Percentiles rank a stretch among this genome's conserved stretches.
Conservation (phyloP, 768 basidiomycete genomes). For the Agrocybe pediades region DNA sequence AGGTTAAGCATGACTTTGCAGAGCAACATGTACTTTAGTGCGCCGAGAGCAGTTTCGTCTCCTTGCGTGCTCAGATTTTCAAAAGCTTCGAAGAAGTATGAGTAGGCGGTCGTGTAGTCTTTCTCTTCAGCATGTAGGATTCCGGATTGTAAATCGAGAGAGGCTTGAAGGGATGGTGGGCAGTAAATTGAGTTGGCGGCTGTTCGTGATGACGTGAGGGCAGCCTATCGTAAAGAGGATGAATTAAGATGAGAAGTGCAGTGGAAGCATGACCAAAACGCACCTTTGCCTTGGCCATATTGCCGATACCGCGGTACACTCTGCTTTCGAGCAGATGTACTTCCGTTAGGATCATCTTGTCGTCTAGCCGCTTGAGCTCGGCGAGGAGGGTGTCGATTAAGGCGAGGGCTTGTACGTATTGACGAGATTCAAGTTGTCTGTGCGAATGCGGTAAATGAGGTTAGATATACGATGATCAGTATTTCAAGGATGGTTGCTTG, state of each 20-base stretch:
- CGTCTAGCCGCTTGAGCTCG: slow-evolving; percentile 91
- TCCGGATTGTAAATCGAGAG: slow-evolving; percentile 59
- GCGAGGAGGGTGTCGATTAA: slow-evolving; percentile 87
- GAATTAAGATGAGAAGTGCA: background rate
- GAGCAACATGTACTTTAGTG: slow-evolving; percentile 96
- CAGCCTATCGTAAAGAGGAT: slow-evolving; percentile 50
- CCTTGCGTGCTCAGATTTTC: slow-evolving; percentile 84
- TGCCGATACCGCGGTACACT: slow-evolving; percentile 87
- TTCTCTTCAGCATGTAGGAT: slow-evolving; percentile 96
- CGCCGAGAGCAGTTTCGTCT: slow-evolving; percentile 69
- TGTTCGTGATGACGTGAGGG: slow-evolving; percentile 87
- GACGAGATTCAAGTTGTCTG: slow-evolving; percentile 74
- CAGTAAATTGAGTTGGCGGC: slow-evolving; percentile 97
- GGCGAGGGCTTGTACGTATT: slow-evolving; percentile 76
- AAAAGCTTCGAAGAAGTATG: slow-evolving; percentile 97
- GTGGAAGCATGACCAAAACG: slow-evolving; percentile 13
- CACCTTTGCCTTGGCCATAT: slow-evolving; percentile 89
- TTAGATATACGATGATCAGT: no score
- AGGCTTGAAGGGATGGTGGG: slow-evolving; percentile 27
- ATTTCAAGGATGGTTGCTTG: no score
- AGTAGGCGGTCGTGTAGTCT: slow-evolving; percentile 96
- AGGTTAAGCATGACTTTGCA: slow-evolving; percentile 98
- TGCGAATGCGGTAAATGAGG: slow-evolving; percentile 8
- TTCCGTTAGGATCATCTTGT: slow-evolving; percentile 97
- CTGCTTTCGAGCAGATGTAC: slow-evolving; percentile 93